Evolutionary conservation across 192 early-diverging fungal genomes (phyloP).

Genomic region (Coemansia sp.): DNA sequence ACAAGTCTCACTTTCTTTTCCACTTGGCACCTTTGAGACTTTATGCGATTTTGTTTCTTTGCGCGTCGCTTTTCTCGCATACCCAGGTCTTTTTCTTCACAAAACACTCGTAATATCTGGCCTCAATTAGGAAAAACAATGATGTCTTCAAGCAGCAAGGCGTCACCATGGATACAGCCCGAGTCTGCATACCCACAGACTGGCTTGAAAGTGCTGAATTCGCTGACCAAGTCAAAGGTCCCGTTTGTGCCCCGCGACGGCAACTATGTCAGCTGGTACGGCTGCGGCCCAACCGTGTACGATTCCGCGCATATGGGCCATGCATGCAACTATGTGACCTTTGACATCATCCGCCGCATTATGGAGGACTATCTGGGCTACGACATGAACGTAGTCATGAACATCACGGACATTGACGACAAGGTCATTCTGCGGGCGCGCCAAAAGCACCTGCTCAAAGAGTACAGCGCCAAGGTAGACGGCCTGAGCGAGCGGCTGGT

Average conservation of each 20-base stretch:
- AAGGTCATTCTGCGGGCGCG: conserved; percentile 94
- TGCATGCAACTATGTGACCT: conserved; percentile 87
- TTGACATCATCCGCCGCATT: conserved; percentile 91
- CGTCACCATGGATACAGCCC: conserved; percentile 41
- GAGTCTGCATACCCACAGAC: conserved; percentile 38
- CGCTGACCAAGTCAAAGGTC: conserved; percentile 84
- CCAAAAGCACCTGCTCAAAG: conserved; percentile 73
- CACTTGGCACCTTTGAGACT: no score
- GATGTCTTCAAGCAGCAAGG: conserved; percentile 40
- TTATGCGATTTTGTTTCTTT: no score
- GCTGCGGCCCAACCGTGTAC: conserved; percentile 98
- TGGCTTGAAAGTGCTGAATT: conserved; percentile 65
- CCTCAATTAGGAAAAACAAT: conserved; percentile 2
- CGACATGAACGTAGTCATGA: conserved; percentile 92
- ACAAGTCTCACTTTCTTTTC: no score
- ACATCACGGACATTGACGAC: conserved; percentile 98
- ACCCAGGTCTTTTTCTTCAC: no score
- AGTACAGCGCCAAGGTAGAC: conserved; percentile 50
- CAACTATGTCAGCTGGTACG: conserved; percentile 91
- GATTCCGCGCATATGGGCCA: conserved; percentile 95
- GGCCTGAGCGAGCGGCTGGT: conserved; percentile 56
- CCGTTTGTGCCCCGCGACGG: conserved; percentile 83
- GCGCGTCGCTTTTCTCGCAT: no score
- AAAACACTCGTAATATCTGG: not conserved
- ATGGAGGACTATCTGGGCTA: conserved; percentile 95